A percentile compares a stretch with the other conserved stretches of the same genome.
These are phyloP conservation scores for Chlorella ohadii DNA, from an alignment of 139 green algal species.

Conservation along the genomic window DNA sequence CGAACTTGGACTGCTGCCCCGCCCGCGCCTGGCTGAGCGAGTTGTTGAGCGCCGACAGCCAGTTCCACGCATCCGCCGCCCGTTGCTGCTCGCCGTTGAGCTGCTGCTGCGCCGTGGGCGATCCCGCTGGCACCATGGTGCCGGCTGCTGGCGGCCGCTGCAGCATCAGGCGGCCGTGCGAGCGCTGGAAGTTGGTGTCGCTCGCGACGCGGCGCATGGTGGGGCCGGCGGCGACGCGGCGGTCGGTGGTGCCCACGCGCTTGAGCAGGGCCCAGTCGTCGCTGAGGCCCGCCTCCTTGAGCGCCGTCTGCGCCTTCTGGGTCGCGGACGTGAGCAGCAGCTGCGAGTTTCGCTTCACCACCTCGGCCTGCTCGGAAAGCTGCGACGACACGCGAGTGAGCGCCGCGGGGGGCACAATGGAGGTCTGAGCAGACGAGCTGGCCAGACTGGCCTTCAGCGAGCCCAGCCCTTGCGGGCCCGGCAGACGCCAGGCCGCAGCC, in stretches of 20 bases:
- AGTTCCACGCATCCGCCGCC: constrained; percentile 25
- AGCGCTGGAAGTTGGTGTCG: constrained; percentile 30
- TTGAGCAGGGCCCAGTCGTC: constrained; percentile 23
- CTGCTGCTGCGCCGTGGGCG: background rate
- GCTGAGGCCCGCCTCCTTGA: background rate
- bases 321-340: constrained; percentile 13
- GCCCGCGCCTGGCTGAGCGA: constrained; percentile 38
- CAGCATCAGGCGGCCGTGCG: constrained; percentile 6
- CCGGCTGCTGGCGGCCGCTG: background rate
- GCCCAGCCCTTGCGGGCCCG: background rate
- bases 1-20: constrained; percentile 23
- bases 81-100: constrained; percentile 3
- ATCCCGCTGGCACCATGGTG: background rate
- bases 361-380: constrained; percentile 1
- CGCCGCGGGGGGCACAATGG: background rate
- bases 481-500: background rate
- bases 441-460: background rate
- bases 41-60: constrained; percentile 34
- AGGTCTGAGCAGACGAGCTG: background rate
- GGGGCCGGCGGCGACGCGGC: too few relatives aligned
- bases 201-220: constrained; percentile 27
- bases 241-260: constrained; percentile 7
- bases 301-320: constrained; percentile 22
- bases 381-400: constrained; percentile 28
- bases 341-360: constrained; percentile 35